Base-by-base conservation (phyloP, 2,329 filamentous ascomycete genomes). In the Trichoderma oligosporum region DNA sequence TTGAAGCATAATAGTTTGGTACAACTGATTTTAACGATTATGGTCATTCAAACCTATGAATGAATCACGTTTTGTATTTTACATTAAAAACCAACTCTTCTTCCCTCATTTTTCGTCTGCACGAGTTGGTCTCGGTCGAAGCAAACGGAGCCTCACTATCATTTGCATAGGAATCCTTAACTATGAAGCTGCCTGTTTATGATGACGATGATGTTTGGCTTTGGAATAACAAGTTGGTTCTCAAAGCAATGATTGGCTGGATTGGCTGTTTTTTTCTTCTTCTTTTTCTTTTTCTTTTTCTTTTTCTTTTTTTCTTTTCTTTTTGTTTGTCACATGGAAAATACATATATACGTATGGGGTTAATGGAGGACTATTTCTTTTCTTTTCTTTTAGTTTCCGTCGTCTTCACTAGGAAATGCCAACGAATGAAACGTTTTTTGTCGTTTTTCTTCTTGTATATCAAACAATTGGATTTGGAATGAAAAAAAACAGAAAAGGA, bases 1-100 rank as follows among this genome's bases (percentile, higher is more conserved):
- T n/a, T 38, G 31, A 45, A 55, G 52, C 52, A 55, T 55, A 46
- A 46, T 36, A 9, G n/a, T 31, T 46, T 45, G 38, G 38, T 53
- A 27, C 11, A 35, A 18, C 38, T 46, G 22, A 53, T 55, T 9
- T 38, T 38, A 46, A 11, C 52, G 41, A 55, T 46, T 45, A 36
- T 36, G 41, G 41, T 38, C 35, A 39, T 46, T 46, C 35, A 45
- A 45, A 45, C 41, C 36, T 55, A 38, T 38, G 38, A 54, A 54
- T 55, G 41, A 31, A 46, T 20, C 20, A 45, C 16, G 12, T 38
- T 55, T 41, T 38, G 8, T 35, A 20, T 22, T 24, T 20, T 46
- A 22, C 41, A 29, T 12, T 22, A 7, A 16, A 3, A 24, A 18
- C 16, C n/a, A 18, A 11, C 7, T 42, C 14, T 42, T 31, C 11